Base-by-base conservation (phyloP, 202 grass and related monocot species). In the Carex sylvatica region DNA sequence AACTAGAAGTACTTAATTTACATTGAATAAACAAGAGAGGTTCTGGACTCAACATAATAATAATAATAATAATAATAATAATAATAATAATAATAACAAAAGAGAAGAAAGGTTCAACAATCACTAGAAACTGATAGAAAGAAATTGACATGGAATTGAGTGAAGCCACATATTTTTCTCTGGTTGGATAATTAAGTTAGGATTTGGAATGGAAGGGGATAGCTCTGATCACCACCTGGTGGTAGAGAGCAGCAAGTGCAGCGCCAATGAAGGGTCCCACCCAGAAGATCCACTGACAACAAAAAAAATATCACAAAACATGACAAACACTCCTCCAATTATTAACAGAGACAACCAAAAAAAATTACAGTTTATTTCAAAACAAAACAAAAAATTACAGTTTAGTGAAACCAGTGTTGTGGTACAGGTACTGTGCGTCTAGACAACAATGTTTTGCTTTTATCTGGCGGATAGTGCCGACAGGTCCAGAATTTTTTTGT, bases 261-360 rank as follows among this genome's bases (percentile, higher is more conserved):
- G 94, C 94, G 30, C 94, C 94, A 8, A 89, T 87, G 79, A 97
- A 97, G 77, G 94, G 94, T 11, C 94, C 94, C 33, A 94, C 94
- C 94, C 94, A 97, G 90, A 97, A 97, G 80, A 97, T 97, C 94
- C 94, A 97, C 94, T 97, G 84, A 83, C 75, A 86, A 67, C 9
- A 85, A 53, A 67, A 81, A 85, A 53, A 67, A 81, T 19, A 82
- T 68, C 40, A 69, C 22, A 62, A 5, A 38, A 61, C 13, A 40
- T 53, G 61, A 76, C 40, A 60, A 60, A 44, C 9, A 3, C 2
- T 35, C 15, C 61, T 55, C 13, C 26, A 23, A 61, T 58, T 16
- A 82, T 24, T 31, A 65, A 24, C 19, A 51, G 20, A 51, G 20
- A 4, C 19, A 1, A 1, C 6, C 7, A 53, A 51, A 14, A n/a